Evolutionary conservation across 1,284 basidiomycete genomes (phyloP), one percentile per base, ranked within the genome.

Genomic region (Rhizoctonia solani): DNA sequence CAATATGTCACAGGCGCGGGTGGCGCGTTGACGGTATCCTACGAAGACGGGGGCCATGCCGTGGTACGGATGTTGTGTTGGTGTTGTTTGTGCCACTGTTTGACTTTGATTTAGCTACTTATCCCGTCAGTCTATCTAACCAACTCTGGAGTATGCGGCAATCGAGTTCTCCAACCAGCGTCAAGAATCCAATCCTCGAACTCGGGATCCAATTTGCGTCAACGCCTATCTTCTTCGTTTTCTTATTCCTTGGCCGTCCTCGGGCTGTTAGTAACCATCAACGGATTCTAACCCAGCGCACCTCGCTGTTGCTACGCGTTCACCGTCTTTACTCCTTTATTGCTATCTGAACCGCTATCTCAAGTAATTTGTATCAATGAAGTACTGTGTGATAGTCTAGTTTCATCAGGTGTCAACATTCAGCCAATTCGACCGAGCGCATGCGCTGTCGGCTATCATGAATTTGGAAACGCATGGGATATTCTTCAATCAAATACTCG

Each of bases 1-100:
- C 59, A 65, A 65, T 65, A 65, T 27, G 59, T 65, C 2, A 65
- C 59, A 14, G 59, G 32, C 13, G 39, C 59, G n/a, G 50, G 59
- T 19, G 59, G 59, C 9, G 59, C 59, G 16, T 23, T 65, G 49
- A 65, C 59, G 21, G 30, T 65, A 32, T 65, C 59, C 34, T 65
- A 65, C 49, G 59, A 53, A 39, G 13, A 41, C 14, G 59, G 59
- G 3, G 50, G 49, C 3, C 59, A 32, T 21, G 49, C 59, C 11
- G 59, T 65, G 23, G 59, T 65, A 42, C n/a, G 23, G 11, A 27
- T 23, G 49, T 42, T 14, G 14, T 46, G n/a, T 23, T 49, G 11
- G 14, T 21, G 14, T 6, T 49, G 21, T 6, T 19, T 23, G 14
- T 25, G 23, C 27, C 4, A 3, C 47, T 23, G 37, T n/a, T 42